phyloP scores from a whole-genome alignment of 352 stramenopile species.

The Phytopythium delawarense region DNA sequence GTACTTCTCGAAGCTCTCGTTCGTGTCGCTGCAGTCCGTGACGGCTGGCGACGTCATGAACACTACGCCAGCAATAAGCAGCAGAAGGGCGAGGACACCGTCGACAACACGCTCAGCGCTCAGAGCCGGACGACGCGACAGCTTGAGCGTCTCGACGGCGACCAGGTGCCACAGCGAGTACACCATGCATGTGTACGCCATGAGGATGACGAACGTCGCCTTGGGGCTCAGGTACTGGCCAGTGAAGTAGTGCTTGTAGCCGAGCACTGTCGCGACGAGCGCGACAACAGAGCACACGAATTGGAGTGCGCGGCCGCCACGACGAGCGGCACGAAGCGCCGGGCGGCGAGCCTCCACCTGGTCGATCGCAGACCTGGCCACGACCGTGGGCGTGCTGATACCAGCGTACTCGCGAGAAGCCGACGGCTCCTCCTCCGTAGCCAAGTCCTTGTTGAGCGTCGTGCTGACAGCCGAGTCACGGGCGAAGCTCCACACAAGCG shows the following conservation, averaged over 20 bases:
- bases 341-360: conserved; percentile 22
- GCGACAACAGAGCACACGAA: conserved; percentile 28
- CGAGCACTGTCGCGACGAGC: conserved; percentile 23
- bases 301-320: conserved; percentile 25
- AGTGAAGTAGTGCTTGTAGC: conserved; percentile 45
- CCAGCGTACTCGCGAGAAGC: conserved; percentile 20
- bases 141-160: conserved; percentile 33
- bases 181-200: conserved; percentile 32
- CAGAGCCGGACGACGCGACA: conserved; percentile 27
- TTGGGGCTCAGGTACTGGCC: conserved; percentile 39
- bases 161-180: conserved; percentile 45
- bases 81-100: conserved; percentile 19
- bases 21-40: conserved; percentile 28
- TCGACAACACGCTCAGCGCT: conserved; percentile 31
- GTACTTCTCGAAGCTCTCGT: conserved; percentile 22
- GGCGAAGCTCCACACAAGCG: conserved; percentile 31
- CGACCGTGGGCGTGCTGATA: conserved; percentile 18
- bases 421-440: conserved; percentile 22
- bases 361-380: conserved; percentile 14
- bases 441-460: conserved; percentile 15
- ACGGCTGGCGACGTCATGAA: conserved; percentile 30
- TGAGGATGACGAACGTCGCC: conserved; percentile 37
- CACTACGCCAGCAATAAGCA: conserved; percentile 32
- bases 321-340: conserved; percentile 25
- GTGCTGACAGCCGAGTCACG: conserved; percentile 16